Base-by-base conservation (phyloP, 768 basidiomycete genomes). In the Tricholoma bakamatsutake region DNA sequence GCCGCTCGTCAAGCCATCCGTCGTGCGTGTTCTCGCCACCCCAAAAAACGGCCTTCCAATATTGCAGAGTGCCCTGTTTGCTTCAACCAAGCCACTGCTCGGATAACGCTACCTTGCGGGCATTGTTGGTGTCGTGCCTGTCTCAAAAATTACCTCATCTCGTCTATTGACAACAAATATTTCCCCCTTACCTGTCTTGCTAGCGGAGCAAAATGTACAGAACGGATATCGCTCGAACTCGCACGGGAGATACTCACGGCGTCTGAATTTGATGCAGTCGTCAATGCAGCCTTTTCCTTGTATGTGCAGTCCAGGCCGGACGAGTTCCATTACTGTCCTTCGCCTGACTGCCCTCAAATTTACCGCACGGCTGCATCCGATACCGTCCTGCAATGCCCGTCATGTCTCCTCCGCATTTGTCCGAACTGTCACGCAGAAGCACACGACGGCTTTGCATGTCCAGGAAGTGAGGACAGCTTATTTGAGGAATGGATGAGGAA, bases 161-260 rank as follows among this genome's bases (percentile, higher is more conserved):
- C 87, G 1, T 73, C 87, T 1, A 69, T 79, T 18, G 80, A 83
- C 31, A 80, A 75, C 60, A 79, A 77, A 48, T 69, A 68, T 11
- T 91, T 91, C 72, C 90, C 90, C 0, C 64, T 92, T n/a, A 78
- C 67, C 15, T 93, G 90, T 60, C 75, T 92, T 1, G 90, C 85
- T 5, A 70, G 81, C 59, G 78, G 81, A 4, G 86, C 78, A 1
- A 75, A 72, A 48, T 93, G 90, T 59, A 64, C 72, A 0, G 69
- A 78, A 43, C 73, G 61, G n/a, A 80, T 93, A 13, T 76, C 88
- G 1, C 71, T 89, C 12, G 57, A 62, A 10, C 62, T 75, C 13
- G 82, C 85, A 4, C 76, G 76, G 21, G 68, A 72, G 28, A 57
- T 87, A 0, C 73, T 92, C 4, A 62, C 78, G 0, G 64, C 79